Percentiles rank a stretch among this genome's conserved stretches.
phyloP scores from a whole-genome alignment of 228 moss, liverwort and hornwort species.

The Sphagnum fallax region DNA sequence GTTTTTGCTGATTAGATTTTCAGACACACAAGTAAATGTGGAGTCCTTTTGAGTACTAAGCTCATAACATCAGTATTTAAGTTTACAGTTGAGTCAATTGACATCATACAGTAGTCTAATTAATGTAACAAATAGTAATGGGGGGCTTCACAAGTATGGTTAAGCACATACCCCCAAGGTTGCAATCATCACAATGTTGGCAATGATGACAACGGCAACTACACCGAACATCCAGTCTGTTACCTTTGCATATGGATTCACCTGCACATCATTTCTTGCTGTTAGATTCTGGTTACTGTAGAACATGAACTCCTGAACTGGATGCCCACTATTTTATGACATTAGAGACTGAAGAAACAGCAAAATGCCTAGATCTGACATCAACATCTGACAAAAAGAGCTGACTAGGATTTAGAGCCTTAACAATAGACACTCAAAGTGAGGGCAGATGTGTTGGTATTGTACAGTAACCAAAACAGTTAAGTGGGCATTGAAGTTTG shows the following conservation, averaged over 20 bases:
- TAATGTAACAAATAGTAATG: not conserved
- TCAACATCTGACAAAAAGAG: not conserved
- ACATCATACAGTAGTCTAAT: not conserved
- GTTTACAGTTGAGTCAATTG: not conserved
- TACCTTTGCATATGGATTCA: conserved; percentile 67
- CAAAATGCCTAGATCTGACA: not conserved
- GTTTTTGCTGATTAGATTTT: not conserved
- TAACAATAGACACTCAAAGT: too few relatives aligned
- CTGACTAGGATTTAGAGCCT: too few relatives aligned
- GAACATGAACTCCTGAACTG: too few relatives aligned
- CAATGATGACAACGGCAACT: conserved; percentile 59
- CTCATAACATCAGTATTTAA: not conserved
- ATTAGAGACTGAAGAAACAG: too few relatives aligned
- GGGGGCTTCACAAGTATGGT: not conserved
- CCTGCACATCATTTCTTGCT: conserved; percentile 26
- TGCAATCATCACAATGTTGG: conserved; percentile 76
- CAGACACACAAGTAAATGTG: too few relatives aligned
- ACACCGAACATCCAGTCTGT: conserved; percentile 88
- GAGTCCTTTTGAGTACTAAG: too few relatives aligned
- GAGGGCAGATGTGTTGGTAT: too few relatives aligned
- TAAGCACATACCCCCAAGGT: conserved; percentile 63
- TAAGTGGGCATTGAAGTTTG: not conserved
- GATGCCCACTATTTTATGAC: not conserved
- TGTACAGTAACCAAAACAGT: too few relatives aligned
- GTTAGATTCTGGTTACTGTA: too few relatives aligned